A percentile compares a stretch with the other conserved stretches of the same genome.
Evolutionary conservation across 495 filamentous ascomycete genomes (phyloP).

Genomic region (Tuber brumale): DNA sequence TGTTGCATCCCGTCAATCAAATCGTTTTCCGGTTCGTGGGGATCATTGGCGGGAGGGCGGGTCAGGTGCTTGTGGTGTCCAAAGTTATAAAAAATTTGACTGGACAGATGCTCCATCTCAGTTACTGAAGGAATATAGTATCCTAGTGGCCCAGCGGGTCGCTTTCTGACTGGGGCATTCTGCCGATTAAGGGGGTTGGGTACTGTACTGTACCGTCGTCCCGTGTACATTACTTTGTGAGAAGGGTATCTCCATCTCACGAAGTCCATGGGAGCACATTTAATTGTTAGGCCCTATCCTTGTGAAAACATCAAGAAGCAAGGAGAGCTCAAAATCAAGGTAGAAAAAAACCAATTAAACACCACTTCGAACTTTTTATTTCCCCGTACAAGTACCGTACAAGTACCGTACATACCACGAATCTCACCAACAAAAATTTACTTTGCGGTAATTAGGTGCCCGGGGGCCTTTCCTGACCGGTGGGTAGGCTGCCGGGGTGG

Average conservation of each 20-base stretch:
- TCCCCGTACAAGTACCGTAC: too few relatives aligned
- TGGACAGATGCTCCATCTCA: not conserved
- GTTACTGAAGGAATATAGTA: not conserved
- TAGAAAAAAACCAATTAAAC: not conserved
- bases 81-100: not conserved
- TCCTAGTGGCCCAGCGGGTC: not conserved
- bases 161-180: too few relatives aligned
- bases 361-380: not conserved
- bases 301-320: too few relatives aligned
- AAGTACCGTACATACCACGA: not conserved
- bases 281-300: not conserved
- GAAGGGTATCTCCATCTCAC: not conserved
- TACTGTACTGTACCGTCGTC: too few relatives aligned
- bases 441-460: not conserved
- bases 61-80: not conserved
- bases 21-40: not conserved
- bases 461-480: not conserved
- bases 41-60: not conserved
- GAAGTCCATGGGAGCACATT: not conserved
- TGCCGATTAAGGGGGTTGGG: too few relatives aligned
- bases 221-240: too few relatives aligned
- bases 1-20: not conserved
- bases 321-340: not conserved
- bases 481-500: too few relatives aligned
- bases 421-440: not conserved